Evolutionary conservation across 2,329 filamentous ascomycete genomes (phyloP).

Genomic region (Zalaria sp.): DNA sequence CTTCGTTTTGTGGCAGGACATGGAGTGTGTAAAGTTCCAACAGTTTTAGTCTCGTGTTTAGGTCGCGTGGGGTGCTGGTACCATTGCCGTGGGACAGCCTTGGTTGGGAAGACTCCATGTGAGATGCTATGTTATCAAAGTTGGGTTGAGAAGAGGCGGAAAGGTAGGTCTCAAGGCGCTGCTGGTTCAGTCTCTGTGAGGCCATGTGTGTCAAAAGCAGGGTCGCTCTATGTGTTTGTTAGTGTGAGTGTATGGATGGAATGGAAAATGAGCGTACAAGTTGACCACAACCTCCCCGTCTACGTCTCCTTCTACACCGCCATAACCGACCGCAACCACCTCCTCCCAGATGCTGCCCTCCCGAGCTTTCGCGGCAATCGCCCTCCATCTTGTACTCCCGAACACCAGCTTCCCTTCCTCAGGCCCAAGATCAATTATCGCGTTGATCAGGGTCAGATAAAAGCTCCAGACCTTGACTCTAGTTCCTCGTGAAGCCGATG

Average conservation of each 20-base stretch:
- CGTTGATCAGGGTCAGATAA: conserved; percentile 86
- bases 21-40: conserved; percentile 92
- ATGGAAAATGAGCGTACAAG: conserved; percentile 41
- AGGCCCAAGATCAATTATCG: conserved; percentile 73
- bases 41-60: conserved; percentile 76
- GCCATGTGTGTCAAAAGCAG: conserved; percentile 81
- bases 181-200: conserved; percentile 71
- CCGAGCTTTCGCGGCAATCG: conserved; percentile 67
- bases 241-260: not conserved
- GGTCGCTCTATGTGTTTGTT: conserved; percentile 52
- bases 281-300: conserved; percentile 92
- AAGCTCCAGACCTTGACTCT: conserved; percentile 95
- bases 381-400: conserved; percentile 72
- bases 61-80: conserved; percentile 69
- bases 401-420: conserved; percentile 85
- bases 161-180: conserved; percentile 76
- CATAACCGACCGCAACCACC: conserved; percentile 75
- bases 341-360: conserved; percentile 93
- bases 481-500: conserved; percentile 64
- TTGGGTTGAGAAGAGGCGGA: conserved; percentile 61
- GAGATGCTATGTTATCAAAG: conserved; percentile 50
- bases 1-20: conserved; percentile 80
- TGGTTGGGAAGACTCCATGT: conserved; percentile 36
- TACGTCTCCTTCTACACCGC: conserved; percentile 75
- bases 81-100: conserved; percentile 8